phyloP scores from a whole-genome alignment of 441 rosid species.

The Daphne laureola region DNA sequence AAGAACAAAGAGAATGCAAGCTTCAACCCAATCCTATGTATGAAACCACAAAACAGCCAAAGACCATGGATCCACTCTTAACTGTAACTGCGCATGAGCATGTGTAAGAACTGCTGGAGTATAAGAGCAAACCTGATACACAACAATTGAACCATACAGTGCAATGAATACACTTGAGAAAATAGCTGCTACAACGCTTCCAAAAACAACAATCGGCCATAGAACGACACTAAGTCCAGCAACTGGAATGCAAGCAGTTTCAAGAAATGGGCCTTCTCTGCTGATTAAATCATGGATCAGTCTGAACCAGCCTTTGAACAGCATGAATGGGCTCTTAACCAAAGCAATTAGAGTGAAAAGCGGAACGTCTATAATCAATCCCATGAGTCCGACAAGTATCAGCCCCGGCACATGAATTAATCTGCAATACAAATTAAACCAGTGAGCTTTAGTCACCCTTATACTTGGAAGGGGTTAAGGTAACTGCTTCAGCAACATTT shows the following conservation, averaged over 20 bases:
- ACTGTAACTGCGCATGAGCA: no score
- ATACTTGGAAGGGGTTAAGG: background rate
- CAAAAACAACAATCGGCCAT: conserved; percentile 76
- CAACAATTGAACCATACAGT: conserved; percentile 61
- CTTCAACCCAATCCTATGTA: no score
- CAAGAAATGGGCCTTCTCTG: conserved; percentile 79
- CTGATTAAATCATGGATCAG: conserved; percentile 58
- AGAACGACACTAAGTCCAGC: conserved; percentile 67
- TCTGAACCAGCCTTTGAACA: conserved; percentile 71
- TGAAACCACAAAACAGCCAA: no score
- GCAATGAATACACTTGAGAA: conserved; percentile 65
- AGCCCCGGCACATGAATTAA: conserved; percentile 68
- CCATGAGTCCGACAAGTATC: conserved; percentile 63
- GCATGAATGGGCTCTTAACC: conserved; percentile 68
- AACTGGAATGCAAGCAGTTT: conserved; percentile 73
- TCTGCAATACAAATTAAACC: conserved; percentile 31
- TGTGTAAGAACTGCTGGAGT: background rate
- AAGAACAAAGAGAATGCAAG: no score
- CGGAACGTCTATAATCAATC: conserved; percentile 57
- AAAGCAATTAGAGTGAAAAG: conserved; percentile 55
- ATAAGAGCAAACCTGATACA: conserved; percentile 49
- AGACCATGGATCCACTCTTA: no score
- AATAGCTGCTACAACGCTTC: conserved; percentile 45
- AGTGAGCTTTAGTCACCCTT: background rate
- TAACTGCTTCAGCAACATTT: background rate